phyloP scores from a whole-genome alignment of 2,329 filamentous ascomycete genomes.

The Trichoderma hamatum region DNA sequence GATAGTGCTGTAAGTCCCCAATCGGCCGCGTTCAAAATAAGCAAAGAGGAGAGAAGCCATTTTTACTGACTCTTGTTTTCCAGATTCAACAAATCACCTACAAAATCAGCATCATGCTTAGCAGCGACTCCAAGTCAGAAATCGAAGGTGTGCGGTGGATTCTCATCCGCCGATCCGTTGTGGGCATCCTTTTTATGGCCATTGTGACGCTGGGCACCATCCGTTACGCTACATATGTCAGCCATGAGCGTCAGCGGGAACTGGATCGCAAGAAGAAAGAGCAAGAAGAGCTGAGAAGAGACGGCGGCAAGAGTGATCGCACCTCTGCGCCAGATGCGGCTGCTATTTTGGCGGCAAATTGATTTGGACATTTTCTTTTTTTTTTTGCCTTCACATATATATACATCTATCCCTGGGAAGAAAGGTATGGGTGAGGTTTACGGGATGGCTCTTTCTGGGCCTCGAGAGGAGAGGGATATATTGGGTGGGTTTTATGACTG shows the following conservation, averaged over 20 bases:
- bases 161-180: constrained; percentile 63
- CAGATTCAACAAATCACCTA: constrained; percentile 93
- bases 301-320: constrained; percentile 51
- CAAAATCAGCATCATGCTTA: constrained; percentile 88
- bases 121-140: constrained; percentile 87
- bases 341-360: constrained; percentile 62
- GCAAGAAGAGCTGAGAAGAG: constrained; percentile 48
- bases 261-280: constrained; percentile 48
- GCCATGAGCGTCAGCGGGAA: constrained; percentile 54
- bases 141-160: constrained; percentile 93
- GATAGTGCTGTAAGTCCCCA: constrained; percentile 69
- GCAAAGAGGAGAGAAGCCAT: background rate
- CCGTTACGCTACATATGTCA: constrained; percentile 61
- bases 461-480: background rate
- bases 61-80: background rate
- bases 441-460: background rate
- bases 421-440: constrained; percentile 2
- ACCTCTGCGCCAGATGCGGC: constrained; percentile 56
- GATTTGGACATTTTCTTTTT: constrained; percentile 28
- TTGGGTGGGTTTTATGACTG: constrained; percentile 13
- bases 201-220: constrained; percentile 62
- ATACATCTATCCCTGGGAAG: background rate
- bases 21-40: background rate
- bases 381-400: background rate
- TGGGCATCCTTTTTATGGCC: constrained; percentile 69